Conservation (phyloP, 768 basidiomycete species). For the Suillus cothurnatus region DNA sequence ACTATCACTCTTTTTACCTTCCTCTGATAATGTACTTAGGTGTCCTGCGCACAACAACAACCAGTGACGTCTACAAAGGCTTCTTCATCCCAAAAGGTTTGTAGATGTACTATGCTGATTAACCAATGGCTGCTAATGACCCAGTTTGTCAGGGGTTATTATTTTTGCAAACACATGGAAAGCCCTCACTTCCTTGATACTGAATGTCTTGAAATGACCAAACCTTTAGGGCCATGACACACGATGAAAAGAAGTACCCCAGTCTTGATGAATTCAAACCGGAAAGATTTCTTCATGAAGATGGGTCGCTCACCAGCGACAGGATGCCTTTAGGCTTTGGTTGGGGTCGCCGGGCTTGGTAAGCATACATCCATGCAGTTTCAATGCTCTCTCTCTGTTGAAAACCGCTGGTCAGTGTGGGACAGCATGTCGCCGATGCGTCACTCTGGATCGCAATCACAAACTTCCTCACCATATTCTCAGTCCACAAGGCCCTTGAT, state of each 20-base stretch:
- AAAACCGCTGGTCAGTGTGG: neutral
- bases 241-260: neutral
- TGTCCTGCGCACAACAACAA: neutral
- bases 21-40: neutral
- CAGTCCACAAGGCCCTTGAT: neutral
- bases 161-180: neutral
- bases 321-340: neutral
- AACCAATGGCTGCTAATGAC: neutral
- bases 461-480: neutral
- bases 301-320: neutral
- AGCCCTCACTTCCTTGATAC: neutral
- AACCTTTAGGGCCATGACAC: neutral
- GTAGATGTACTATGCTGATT: neutral
- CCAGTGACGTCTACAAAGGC: neutral
- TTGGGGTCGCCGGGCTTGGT: neutral
- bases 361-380: neutral
- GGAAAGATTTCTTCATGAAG: neutral
- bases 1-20: neutral
- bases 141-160: neutral
- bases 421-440: neutral
- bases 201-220: neutral
- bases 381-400: neutral
- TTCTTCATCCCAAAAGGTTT: neutral
- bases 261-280: neutral
- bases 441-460: neutral